Base-by-base conservation (phyloP, 345 rosid genomes). In the Microcos paniculata region DNA sequence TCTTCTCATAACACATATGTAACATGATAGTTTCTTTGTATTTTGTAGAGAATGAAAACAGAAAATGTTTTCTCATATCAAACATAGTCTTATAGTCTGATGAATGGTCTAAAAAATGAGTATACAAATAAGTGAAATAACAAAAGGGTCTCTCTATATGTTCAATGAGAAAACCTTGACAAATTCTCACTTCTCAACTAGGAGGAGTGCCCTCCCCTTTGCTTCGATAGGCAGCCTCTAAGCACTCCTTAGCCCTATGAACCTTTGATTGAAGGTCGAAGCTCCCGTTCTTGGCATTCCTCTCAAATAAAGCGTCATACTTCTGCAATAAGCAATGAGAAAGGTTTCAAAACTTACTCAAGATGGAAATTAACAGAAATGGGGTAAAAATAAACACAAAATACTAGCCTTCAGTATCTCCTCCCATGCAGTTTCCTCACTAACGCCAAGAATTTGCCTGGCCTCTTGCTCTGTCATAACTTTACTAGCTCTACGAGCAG, bases 211-310 rank as follows among this genome's bases (percentile, higher is more conserved):
- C 85, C 19, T 82, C 85, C 18, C 77, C 87, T 84, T 90, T 86
- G 55, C 79, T 75, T 82, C 11, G 79, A 75, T 88, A 49, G n/a
- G 63, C 73, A 30, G 75, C 81, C 81, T 96, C 99, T 73, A 93
- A 76, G 82, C 97, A 90, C 82, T 96, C 97, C 76, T 96, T 96
- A 21, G 99, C 99, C 73, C 92, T 82, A 81, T 76, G 97, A 82
- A 90, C 97, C 89, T 96, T 96, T 11, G 99, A 93, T 75, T 96
- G 99, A 72, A 96, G 82, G 84, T 96, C 93, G 79, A 96, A 93
- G 85, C 96, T 93, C 26, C 98, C 97, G 0, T 82, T 90, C 84
- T 90, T 89, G 0, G 92, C 90, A 40, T 96, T 96, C 31, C 77
- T 88, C 85, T 91, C 96, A 40, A 96, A 96, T 63, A 96, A 77